A percentile compares a stretch with the other conserved stretches of the same genome.
Conservation (phyloP, 2,329 filamentous ascomycete genomes). For the Fusarium setosum region DNA sequence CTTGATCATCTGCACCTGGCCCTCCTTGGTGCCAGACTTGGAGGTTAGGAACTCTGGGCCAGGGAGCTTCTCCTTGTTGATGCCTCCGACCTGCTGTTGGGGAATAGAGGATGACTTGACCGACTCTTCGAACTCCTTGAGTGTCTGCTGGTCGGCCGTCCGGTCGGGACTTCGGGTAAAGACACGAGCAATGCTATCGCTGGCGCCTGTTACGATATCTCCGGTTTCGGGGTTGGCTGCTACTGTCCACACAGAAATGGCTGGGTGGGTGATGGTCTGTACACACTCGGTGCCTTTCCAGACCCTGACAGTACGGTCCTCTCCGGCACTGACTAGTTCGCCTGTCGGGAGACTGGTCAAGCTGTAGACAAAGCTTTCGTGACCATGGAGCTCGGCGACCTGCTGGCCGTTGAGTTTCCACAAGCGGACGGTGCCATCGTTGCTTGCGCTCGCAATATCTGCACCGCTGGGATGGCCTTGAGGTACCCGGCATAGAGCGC, state of each 20-base stretch:
- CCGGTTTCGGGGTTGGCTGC: slow-evolving; percentile 85
- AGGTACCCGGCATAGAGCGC: slow-evolving; percentile 88
- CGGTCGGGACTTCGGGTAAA: slow-evolving; percentile 81
- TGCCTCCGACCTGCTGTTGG: slow-evolving; percentile 81
- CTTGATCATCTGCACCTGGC: slow-evolving; percentile 92
- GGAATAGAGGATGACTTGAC: slow-evolving; percentile 88
- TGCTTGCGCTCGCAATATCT: slow-evolving; percentile 94
- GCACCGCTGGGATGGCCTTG: slow-evolving; percentile 81
- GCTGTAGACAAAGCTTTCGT: slow-evolving; percentile 95
- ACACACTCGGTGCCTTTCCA: slow-evolving; percentile 88
- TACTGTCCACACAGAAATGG: slow-evolving; percentile 95
- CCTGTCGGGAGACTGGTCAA: slow-evolving; percentile 82
- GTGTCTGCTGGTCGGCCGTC: slow-evolving; percentile 73
- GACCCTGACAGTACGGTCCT: slow-evolving; percentile 92
- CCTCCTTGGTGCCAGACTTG: slow-evolving; percentile 93
- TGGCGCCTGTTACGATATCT: slow-evolving; percentile 94
- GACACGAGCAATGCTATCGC: slow-evolving; percentile 85
- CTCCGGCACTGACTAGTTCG: slow-evolving; percentile 89
- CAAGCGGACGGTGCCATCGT: slow-evolving; percentile 88
- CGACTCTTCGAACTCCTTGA: slow-evolving; percentile 82
- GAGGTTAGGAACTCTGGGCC: slow-evolving; percentile 86
- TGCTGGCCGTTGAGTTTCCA: slow-evolving; percentile 86
- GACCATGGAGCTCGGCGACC: slow-evolving; percentile 82
- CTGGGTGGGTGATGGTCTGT: slow-evolving; percentile 96
- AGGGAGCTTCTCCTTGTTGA: slow-evolving; percentile 93